phyloP scores from a whole-genome alignment of 2,329 filamentous ascomycete species.

The Claviceps lovelessii region DNA sequence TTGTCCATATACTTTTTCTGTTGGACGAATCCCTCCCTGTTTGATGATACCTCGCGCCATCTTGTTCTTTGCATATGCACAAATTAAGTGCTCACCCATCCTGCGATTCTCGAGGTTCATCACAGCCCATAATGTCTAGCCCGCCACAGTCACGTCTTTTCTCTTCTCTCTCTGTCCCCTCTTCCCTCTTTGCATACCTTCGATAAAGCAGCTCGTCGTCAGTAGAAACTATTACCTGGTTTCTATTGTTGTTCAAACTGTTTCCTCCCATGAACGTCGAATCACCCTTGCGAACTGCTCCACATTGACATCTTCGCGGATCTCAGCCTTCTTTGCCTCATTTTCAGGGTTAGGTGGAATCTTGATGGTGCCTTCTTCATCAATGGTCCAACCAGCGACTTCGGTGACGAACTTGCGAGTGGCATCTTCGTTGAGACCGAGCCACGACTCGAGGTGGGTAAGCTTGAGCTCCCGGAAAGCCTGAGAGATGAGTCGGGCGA shows the following conservation, averaged over 20 bases:
- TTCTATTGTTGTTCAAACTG: slow-evolving; percentile 12
- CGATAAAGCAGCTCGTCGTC: neutral
- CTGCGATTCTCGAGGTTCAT: neutral
- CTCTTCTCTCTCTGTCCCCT: neutral
- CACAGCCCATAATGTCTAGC: neutral
- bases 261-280: slow-evolving; percentile 71
- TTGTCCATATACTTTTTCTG: slow-evolving; percentile 13
- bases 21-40: slow-evolving; percentile 16
- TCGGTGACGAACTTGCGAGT: slow-evolving; percentile 69
- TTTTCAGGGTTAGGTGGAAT: slow-evolving; percentile 93
- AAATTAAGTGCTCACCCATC: neutral
- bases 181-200: neutral
- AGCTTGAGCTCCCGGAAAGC: slow-evolving; percentile 60
- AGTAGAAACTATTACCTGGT: neutral
- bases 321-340: slow-evolving; percentile 89
- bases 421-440: slow-evolving; percentile 53
- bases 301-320: slow-evolving; percentile 86
- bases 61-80: neutral
- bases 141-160: neutral
- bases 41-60: neutral
- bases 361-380: slow-evolving; percentile 49
- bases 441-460: slow-evolving; percentile 57
- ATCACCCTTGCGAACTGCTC: slow-evolving; percentile 74
- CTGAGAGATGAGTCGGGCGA: slow-evolving; percentile 75
- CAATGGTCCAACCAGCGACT: slow-evolving; percentile 76